A percentile compares a stretch with the other conserved stretches of the same genome.
phyloP scores from a whole-genome alignment of 805 yeast genomes.

The Ogataea ganodermae region DNA sequence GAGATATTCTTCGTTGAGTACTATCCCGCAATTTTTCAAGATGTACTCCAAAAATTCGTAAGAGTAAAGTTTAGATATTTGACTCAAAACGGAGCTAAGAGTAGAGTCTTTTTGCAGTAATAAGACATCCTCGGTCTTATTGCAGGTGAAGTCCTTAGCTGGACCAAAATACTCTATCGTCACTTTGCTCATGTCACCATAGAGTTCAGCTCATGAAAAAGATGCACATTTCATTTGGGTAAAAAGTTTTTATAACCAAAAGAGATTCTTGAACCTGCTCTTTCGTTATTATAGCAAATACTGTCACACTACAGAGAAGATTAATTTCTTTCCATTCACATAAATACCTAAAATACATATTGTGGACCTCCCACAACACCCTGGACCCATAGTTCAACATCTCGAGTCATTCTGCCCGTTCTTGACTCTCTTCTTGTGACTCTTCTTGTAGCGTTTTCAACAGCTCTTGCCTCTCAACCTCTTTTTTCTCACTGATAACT shows the following conservation, averaged over 20 bases:
- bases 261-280: too few species aligned
- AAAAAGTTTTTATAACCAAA: not conserved
- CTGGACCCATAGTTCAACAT: not conserved
- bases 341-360: not conserved
- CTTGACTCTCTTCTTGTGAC: slow-evolving; percentile 4
- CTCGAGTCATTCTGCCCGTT: not conserved
- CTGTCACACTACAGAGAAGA: too few species aligned
- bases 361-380: not conserved
- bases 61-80: slow-evolving; percentile 15
- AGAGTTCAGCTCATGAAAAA: not conserved
- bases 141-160: slow-evolving; percentile 30
- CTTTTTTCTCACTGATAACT: slow-evolving; percentile 29
- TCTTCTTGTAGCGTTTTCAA: slow-evolving; percentile 15
- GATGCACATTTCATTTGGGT: not conserved
- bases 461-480: slow-evolving; percentile 20
- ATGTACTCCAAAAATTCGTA: slow-evolving; percentile 25
- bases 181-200: slow-evolving; percentile 13
- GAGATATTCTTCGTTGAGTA: slow-evolving; percentile 31
- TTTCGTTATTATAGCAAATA: too few species aligned
- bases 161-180: slow-evolving; percentile 36
- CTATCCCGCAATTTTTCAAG: slow-evolving; percentile 29
- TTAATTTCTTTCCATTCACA: not conserved
- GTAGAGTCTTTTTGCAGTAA: slow-evolving; percentile 3
- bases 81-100: slow-evolving; percentile 9
- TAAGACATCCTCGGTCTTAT: slow-evolving; percentile 17